These are phyloP conservation scores for Vigna trinervia DNA, from an alignment of 306 rosid genomes.

Conservation along the genomic window DNA sequence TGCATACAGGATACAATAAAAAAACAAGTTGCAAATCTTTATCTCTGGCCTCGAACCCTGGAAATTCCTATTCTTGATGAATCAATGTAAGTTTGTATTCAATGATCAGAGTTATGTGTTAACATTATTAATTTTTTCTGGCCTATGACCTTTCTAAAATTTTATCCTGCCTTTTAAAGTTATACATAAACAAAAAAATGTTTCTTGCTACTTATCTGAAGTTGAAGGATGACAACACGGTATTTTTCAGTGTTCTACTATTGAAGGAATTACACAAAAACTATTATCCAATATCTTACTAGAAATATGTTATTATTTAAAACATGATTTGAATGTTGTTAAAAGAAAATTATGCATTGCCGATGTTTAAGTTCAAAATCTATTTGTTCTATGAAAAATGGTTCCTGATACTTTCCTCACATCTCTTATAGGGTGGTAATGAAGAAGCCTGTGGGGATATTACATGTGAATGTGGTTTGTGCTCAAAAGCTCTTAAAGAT, in stretches of 20 bases:
- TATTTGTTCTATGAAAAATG: not conserved
- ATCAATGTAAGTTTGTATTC: conserved; percentile 65
- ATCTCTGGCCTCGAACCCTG: conserved; percentile 87
- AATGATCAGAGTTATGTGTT: conserved; percentile 1
- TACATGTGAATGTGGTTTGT: conserved; percentile 87
- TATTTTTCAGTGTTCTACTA: not conserved
- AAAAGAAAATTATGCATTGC: conserved; percentile 12
- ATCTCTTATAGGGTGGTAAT: conserved; percentile 56
- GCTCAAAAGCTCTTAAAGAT: conserved; percentile 79
- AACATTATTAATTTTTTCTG: not conserved
- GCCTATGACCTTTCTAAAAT: not conserved
- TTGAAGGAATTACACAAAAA: not conserved
- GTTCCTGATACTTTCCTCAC: conserved; percentile 22
- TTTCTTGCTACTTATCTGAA: not conserved
- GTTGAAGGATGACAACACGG: not conserved
- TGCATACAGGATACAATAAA: conserved; percentile 71
- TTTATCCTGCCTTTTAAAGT: not conserved
- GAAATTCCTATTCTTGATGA: conserved; percentile 80
- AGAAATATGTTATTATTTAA: conserved; percentile 7
- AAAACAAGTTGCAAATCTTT: conserved; percentile 77
- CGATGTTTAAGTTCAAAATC: not conserved
- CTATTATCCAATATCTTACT: not conserved
- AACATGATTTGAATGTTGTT: conserved; percentile 10
- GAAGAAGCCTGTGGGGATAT: conserved; percentile 91
- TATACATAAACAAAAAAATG: not conserved